Base-by-base conservation (phyloP, 192 early-diverging fungal genomes). In the Chytriomyces hyalinus region DNA sequence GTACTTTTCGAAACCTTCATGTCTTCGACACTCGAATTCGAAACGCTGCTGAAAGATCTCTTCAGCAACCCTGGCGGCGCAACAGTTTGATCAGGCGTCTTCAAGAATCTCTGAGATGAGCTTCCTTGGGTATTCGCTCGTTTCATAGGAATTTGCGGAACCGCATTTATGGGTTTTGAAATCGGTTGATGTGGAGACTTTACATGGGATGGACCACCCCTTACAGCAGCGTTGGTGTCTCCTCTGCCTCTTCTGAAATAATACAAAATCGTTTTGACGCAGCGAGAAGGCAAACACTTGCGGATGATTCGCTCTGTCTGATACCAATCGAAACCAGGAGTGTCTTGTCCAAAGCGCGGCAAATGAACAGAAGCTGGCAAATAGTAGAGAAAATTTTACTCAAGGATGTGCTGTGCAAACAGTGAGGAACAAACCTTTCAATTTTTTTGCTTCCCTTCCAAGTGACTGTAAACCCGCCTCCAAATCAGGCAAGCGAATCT, bases 241-340 rank as follows among this genome's bases (percentile, higher is more conserved):
- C 48, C 17, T n/a, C 49, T 26, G 20, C 24, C 53, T 15, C 73
- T 8, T 44, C 63, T 36, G 49, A 65, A 75, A 43, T 75, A 75
- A 53, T 75, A 75, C 45, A 75, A 51, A 11, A 75, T 9, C 17
- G 68, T 78, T 28, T 65, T 13, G 43, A 78, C 69, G 47, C 62
- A 49, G 7, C 48, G 57, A 6, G 77, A 22, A 24, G 69, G 69
- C 15, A 78, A 26, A 28, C 59, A 60, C 44, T 78, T 78, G 47
- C 77, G 77, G 72, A 78, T 70, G 11, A 78, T 78, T 6, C 77
- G 67, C 51, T 78, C 77, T 48, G 77, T 78, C 65, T 78, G 11
- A 49, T 78, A 78, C 77, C 77, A 78, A 36, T 78, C 77, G 49
- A 78, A 78, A 15, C 68, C 68, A 50, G 77, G 61, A 24, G 69